Evolutionary conservation across 805 yeast species (phyloP), one percentile per base, ranked within the genome.

Genomic region (Saturnispora silvae): DNA sequence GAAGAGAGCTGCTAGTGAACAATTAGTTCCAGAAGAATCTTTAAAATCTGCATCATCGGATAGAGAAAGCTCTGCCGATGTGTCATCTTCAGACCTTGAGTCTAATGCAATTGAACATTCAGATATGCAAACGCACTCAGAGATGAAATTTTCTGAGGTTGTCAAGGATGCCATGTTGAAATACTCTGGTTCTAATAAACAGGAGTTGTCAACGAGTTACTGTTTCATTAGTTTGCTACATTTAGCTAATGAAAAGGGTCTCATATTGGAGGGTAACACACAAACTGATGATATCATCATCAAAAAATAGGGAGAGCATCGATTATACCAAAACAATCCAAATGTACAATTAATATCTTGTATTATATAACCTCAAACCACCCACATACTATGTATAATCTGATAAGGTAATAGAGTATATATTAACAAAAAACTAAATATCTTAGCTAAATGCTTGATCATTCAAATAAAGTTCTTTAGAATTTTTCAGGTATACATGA

Each of bases 181-280:
- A 47, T 68, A 68, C 45, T 47, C 61, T 1, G 45, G 53, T 4
- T 62, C 58, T 28, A 65, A 59, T 34, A 57, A 60, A 33, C 51
- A 56, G 16, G 72, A 68, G 35, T 47, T 68, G 22, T 65, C 72
- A 2, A 68, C 73, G 3, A 66, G 72, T 56, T 68, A 64, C 45
- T 67, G 69, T 40, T 68, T 68, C 44, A 68, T 68, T 36, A 68
- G 73, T 44, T 50, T 68, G 38, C 49, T 68, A 20, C 74, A 68
- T 46, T 54, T 68, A 46, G 73, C 72, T 2, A 68, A 68, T 46
- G 73, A 68, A 45, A 64, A 68, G 45, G 68, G 69, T 4, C 49
- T 68, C 27, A 50, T 58, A 6, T 54, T 68, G 20, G 59, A 59
- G 33, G 54, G 59, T 32, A 61, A 51, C 28, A 48, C 48, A 5